Evolutionary conservation across 345 rosid genomes (phyloP).

Genomic region (Camelina hispida): DNA sequence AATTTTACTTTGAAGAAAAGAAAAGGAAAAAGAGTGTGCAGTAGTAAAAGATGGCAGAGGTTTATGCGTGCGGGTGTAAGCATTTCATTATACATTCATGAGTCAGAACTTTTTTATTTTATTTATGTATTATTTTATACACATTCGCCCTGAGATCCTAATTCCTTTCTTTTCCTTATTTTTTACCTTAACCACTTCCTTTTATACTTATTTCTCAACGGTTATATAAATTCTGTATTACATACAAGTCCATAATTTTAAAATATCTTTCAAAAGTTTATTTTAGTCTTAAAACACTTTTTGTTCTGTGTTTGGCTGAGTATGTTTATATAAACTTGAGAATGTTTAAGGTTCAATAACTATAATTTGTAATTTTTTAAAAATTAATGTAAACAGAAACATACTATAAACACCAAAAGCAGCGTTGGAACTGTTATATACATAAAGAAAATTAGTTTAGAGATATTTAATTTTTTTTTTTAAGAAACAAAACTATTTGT

Average conservation of each 20-base stretch:
- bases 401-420: too few species aligned
- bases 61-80: slow-evolving; percentile 51
- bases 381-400: too few species aligned
- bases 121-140: slow-evolving; percentile 36
- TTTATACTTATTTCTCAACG: neutral
- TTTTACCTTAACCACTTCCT: neutral
- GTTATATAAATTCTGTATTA: slow-evolving; percentile 6
- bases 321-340: too few species aligned
- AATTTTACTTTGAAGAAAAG: slow-evolving; percentile 24
- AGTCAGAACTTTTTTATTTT: slow-evolving; percentile 33
- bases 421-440: too few species aligned
- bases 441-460: too few species aligned
- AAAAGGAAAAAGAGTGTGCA: slow-evolving; percentile 46
- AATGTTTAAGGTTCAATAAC: too few species aligned
- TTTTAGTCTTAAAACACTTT: too few species aligned
- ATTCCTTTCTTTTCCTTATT: slow-evolving; percentile 22
- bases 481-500: neutral
- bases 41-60: slow-evolving; percentile 44
- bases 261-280: too few species aligned
- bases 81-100: slow-evolving; percentile 47
- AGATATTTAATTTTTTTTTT: too few species aligned
- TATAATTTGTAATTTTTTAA: too few species aligned
- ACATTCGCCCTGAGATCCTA: slow-evolving; percentile 36
- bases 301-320: too few species aligned
- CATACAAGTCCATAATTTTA: too few species aligned